A percentile compares a stretch with the other conserved stretches of the same genome.
These are phyloP conservation scores for Monotropa hypopitys DNA, from an alignment of 179 eudicot species.

Conservation along the genomic window DNA sequence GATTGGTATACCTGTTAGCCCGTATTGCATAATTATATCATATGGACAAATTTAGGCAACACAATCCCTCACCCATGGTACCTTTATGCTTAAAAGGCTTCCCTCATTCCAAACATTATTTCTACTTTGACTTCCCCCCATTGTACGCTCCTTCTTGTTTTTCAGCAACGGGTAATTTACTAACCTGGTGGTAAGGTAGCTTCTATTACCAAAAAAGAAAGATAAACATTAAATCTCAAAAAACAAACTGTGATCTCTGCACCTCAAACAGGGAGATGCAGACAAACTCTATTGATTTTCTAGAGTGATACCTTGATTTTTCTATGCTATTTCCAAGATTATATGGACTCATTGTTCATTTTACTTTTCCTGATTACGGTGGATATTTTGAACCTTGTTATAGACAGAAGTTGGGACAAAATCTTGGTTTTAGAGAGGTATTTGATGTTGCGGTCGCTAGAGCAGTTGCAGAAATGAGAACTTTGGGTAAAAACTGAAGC, in stretches of 20 bases:
- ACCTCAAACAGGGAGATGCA: neutral
- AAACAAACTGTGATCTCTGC: neutral
- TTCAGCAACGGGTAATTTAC: neutral
- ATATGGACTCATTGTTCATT: neutral
- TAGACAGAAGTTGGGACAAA: constrained; percentile 77
- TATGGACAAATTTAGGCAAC: neutral
- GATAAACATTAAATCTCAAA: neutral
- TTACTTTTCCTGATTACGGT: neutral
- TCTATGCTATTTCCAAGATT: neutral
- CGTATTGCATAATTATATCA: neutral
- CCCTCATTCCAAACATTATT: neutral
- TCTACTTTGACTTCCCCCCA: neutral
- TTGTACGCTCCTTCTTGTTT: neutral
- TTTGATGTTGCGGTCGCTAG: constrained; percentile 89
- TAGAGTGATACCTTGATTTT: neutral
- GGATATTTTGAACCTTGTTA: constrained; percentile 15
- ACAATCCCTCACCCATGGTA: neutral
- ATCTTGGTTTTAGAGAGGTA: constrained; percentile 47
- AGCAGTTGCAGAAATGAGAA: constrained; percentile 93
- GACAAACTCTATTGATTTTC: too few relatives aligned
- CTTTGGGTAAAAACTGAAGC: constrained; percentile 37
- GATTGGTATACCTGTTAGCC: neutral
- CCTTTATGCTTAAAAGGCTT: neutral
- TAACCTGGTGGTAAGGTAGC: neutral
- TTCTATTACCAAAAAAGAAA: neutral